Percentiles rank a stretch among this genome's conserved stretches.
Conservation (phyloP, 1,284 basidiomycete species). For the Cryptococcus hybrid region DNA sequence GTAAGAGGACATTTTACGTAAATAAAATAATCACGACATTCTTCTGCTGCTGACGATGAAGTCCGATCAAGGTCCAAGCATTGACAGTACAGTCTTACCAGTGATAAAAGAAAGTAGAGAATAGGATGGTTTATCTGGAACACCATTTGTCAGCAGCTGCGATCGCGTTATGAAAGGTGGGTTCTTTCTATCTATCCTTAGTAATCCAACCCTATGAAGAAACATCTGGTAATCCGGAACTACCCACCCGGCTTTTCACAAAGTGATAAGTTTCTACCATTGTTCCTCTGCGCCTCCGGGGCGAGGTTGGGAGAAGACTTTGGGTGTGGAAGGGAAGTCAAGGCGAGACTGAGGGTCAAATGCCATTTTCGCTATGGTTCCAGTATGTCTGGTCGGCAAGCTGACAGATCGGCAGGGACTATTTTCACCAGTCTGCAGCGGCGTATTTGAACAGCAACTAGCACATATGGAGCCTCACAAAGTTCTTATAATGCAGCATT, state of each 20-base stretch:
- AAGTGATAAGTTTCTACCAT: not conserved
- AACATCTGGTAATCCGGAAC: constrained; percentile 4
- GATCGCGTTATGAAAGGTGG: too few species aligned
- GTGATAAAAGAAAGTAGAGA: too few species aligned
- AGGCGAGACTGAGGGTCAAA: constrained; percentile 5
- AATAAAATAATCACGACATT: not conserved
- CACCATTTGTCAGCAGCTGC: too few species aligned
- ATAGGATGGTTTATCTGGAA: too few species aligned
- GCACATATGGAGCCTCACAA: too few species aligned
- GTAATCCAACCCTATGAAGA: not conserved
- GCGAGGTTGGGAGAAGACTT: not conserved
- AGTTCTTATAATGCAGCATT: not conserved
- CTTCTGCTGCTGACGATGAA: not conserved
- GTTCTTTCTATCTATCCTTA: too few species aligned
- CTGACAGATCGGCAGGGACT: not conserved
- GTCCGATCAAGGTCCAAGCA: not conserved
- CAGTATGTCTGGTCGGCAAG: not conserved
- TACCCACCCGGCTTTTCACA: constrained; percentile 1
- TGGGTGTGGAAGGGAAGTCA: constrained; percentile 5
- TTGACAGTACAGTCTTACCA: not conserved
- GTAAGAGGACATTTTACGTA: not conserved
- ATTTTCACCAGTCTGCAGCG: not conserved
- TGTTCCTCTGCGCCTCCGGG: not conserved
- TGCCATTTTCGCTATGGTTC: not conserved
- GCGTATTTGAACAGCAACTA: not conserved